Percentiles rank a stretch among this genome's conserved stretches.
phyloP scores from a whole-genome alignment of 148 eudicot species.

The Rhododendron kiyosumense region DNA sequence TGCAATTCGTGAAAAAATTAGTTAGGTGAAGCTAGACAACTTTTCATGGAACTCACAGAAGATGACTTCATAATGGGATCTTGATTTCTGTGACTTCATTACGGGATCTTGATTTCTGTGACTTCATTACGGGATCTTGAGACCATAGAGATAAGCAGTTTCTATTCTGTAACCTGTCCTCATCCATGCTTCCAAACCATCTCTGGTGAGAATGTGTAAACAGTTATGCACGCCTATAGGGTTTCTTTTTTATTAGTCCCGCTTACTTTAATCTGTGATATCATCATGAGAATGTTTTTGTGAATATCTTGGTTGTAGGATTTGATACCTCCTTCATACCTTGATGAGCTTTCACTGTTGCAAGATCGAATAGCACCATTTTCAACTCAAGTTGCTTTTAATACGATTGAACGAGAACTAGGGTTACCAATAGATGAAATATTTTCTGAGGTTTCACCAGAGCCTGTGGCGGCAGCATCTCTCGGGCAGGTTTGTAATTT shows the following conservation, averaged over 20 bases:
- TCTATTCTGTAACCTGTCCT: background rate
- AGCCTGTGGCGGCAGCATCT: slow-evolving; percentile 96
- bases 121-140: no score
- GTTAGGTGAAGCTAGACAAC: background rate
- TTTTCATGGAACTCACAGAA: background rate
- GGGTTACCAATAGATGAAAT: slow-evolving; percentile 59
- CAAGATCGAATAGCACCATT: slow-evolving; percentile 92
- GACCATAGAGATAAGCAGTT: background rate
- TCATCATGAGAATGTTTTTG: background rate
- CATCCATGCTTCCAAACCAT: background rate
- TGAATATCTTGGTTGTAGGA: slow-evolving; percentile 42
- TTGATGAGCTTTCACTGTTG: slow-evolving; percentile 78
- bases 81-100: background rate
- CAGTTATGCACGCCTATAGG: background rate
- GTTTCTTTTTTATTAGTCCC: background rate
- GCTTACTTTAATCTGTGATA: background rate
- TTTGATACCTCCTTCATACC: slow-evolving; percentile 79
- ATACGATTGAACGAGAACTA: slow-evolving; percentile 80
- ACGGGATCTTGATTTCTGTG: no score
- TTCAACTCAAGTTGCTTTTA: slow-evolving; percentile 75
- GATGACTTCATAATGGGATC: background rate
- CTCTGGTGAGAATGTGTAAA: background rate
- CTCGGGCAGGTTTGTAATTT: slow-evolving; percentile 76
- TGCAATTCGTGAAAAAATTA: background rate
- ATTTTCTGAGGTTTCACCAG: slow-evolving; percentile 82